Conservation (phyloP, 768 basidiomycete genomes). For the Suillus sp. region DNA sequence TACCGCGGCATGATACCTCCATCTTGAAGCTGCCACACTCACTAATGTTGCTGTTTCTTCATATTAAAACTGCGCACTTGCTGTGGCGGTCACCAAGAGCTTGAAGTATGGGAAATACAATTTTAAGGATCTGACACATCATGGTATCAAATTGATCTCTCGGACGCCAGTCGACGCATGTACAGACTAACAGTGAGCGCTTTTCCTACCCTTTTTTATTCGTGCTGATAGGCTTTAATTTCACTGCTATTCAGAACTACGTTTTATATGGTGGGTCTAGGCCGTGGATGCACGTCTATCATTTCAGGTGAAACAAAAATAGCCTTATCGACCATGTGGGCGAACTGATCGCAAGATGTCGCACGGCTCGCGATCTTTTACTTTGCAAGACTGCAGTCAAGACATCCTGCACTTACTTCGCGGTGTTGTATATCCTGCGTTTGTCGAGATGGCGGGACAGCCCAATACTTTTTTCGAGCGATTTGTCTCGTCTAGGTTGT, state of each 20-base stretch:
- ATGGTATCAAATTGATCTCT: neutral
- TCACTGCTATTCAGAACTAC: neutral
- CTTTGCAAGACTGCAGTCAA: neutral
- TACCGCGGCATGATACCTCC: neutral
- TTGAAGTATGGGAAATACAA: neutral
- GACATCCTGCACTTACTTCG: neutral
- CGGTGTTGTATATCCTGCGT: neutral
- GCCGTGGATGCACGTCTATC: neutral
- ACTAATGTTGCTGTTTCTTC: too few relatives aligned
- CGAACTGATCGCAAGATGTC: too few relatives aligned
- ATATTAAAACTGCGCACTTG: neutral
- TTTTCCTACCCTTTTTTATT: neutral
- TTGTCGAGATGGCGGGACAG: neutral
- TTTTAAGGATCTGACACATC: neutral
- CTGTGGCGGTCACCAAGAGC: neutral
- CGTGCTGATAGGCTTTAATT: neutral
- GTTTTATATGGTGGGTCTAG: neutral
- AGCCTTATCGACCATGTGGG: constrained; percentile 13
- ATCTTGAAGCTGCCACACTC: neutral
- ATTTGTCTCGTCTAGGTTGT: neutral
- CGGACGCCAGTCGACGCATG: neutral
- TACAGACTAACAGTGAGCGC: neutral
- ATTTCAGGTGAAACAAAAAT: constrained; percentile 10
- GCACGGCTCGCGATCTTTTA: neutral
- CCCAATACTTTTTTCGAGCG: neutral